Base-by-base conservation (phyloP, 1,284 basidiomycete genomes). In the Cryptococcus jaspeensis region DNA sequence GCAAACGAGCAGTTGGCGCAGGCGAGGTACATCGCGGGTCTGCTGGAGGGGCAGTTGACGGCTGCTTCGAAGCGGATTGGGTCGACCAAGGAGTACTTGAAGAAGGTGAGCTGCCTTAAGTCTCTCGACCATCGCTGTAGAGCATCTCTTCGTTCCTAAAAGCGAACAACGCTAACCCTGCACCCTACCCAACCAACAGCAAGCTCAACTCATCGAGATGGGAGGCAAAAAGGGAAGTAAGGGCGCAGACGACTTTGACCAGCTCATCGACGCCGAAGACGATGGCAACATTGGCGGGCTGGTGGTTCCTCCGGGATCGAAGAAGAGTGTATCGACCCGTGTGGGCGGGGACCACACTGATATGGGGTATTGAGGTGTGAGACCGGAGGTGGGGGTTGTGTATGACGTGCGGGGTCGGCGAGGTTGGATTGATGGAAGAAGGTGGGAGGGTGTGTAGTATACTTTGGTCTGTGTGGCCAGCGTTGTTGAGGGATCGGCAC, bases 101-200 rank as follows among this genome's bases (percentile, higher is more conserved):
- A 55, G 40, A 72, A 71, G 62, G 73, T 70, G 35, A 54, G 66
- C n/a, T n/a, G n/a, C n/a, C n/a, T n/a, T n/a, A n/a, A n/a, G n/a
- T n/a, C n/a, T n/a, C n/a, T n/a, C n/a, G n/a, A n/a, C n/a, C n/a
- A n/a, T n/a, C n/a, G n/a, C n/a, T n/a, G n/a, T n/a, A n/a, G n/a
- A n/a, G n/a, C n/a, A n/a, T n/a, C n/a, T n/a, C n/a, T n/a, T n/a
- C n/a, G n/a, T n/a, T n/a, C n/a, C n/a, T n/a, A n/a, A n/a, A n/a
- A n/a, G n/a, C n/a, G n/a, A n/a, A n/a, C n/a, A n/a, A n/a, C 32
- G 4, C 42, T 11, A 2, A 5, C 25, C 23, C 51, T 53, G 16
- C n/a, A 23, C n/a, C 2, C 32, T 49, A 45, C 35, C 5, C 40
- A 41, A 41, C 43, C 15, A 28, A 37, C 23, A 65, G 65, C 65